phyloP scores from a whole-genome alignment of 139 green algal genomes.

The Bryopsis sp. region DNA sequence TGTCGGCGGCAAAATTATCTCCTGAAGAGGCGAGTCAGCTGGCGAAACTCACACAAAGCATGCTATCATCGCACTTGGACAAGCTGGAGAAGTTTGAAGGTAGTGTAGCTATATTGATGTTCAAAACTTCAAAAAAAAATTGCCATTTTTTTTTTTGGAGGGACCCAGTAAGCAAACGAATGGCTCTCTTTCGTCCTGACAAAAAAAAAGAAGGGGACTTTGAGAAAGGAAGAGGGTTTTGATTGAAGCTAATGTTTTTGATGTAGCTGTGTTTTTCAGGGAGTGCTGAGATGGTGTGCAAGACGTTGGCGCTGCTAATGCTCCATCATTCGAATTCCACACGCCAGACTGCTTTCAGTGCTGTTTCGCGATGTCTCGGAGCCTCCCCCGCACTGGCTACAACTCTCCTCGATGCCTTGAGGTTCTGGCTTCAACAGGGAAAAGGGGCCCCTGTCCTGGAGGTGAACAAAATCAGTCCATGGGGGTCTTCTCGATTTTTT shows the following conservation, averaged over 20 bases:
- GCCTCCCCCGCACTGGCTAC: background rate
- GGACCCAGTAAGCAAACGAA: too few species aligned
- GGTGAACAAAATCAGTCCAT: too few species aligned
- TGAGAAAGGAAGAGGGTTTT: background rate
- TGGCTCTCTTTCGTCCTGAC: background rate
- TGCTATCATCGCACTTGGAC: too few species aligned
- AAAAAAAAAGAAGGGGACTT: background rate
- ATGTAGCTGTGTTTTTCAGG: background rate
- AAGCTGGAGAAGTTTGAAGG: too few species aligned
- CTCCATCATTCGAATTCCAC: slow-evolving; percentile 6
- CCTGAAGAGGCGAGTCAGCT: background rate
- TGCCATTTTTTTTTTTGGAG: too few species aligned
- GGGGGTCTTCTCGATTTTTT: too few species aligned
- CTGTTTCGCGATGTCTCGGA: slow-evolving; percentile 15
- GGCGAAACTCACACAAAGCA: background rate
- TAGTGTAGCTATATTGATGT: too few species aligned
- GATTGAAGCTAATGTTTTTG: background rate
- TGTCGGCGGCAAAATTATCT: background rate
- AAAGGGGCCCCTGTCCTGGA: background rate
- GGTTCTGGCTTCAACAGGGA: background rate
- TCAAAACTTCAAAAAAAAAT: too few species aligned
- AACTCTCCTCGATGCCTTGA: slow-evolving; percentile 6
- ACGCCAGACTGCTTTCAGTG: background rate
- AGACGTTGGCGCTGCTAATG: background rate
- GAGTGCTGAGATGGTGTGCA: background rate